Percentiles rank a stretch among this genome's conserved stretches.
phyloP scores from a whole-genome alignment of 1,284 basidiomycete genomes.

The Heterobasidion occidentale region DNA sequence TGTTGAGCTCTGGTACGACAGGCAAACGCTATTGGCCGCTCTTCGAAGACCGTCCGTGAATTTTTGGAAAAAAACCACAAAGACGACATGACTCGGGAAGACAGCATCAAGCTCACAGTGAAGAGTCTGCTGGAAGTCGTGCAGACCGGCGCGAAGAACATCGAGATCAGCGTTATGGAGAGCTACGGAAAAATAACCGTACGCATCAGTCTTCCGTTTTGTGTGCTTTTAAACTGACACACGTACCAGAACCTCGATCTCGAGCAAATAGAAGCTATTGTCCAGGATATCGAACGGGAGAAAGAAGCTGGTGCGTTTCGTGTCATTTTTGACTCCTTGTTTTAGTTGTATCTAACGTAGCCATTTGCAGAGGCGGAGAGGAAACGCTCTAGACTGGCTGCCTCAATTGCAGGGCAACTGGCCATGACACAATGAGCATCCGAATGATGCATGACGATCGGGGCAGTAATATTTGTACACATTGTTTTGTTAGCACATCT shows the following conservation, averaged over 20 bases:
- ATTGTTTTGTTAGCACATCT: neutral
- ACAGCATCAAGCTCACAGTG: constrained; percentile 91
- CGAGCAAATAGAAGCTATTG: constrained; percentile 84
- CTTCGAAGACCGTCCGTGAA: constrained; percentile 97
- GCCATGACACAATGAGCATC: constrained; percentile 64
- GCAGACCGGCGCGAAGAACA: constrained; percentile 99
- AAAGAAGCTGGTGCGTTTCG: constrained; percentile 79
- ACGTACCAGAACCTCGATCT: constrained; percentile 69
- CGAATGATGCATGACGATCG: constrained; percentile 16
- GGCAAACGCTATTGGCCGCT: constrained; percentile 97
- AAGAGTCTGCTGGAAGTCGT: constrained; percentile 98
- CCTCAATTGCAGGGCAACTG: constrained; percentile 78
- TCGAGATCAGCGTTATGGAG: constrained; percentile 96
- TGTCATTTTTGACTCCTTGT: neutral
- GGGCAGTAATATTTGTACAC: constrained; percentile 17
- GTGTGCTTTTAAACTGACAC: no score
- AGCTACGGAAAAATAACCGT: constrained; percentile 87
- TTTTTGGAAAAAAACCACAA: constrained; percentile 99
- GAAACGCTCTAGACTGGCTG: constrained; percentile 71
- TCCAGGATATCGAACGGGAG: constrained; percentile 87
- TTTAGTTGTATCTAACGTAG: no score
- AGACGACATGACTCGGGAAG: constrained; percentile 82
- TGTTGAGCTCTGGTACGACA: constrained; percentile 22
- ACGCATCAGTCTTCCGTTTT: constrained; percentile 20
- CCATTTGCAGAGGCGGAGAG: constrained; percentile 69